Percentiles rank a stretch among this genome's conserved stretches.
Evolutionary conservation across 1,284 basidiomycete genomes (phyloP).

Genomic region (Cryptococcus jaspeensis): DNA sequence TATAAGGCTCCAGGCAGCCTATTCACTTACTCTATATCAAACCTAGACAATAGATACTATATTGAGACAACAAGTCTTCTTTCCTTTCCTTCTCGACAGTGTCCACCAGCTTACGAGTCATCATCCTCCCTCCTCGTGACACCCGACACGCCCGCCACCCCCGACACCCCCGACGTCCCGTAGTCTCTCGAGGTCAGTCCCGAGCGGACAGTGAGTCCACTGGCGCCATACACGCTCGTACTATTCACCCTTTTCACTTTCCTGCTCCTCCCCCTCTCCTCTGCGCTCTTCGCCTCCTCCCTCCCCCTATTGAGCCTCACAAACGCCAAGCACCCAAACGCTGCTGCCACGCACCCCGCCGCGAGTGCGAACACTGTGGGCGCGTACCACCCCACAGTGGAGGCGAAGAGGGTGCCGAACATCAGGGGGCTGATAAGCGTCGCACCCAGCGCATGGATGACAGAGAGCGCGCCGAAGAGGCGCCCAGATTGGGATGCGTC

Average conservation of each 20-base stretch:
- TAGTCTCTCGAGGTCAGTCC: too few relatives aligned
- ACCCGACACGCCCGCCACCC: too few relatives aligned
- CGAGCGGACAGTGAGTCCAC: too few relatives aligned
- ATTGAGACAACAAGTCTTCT: too few relatives aligned
- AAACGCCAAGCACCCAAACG: conserved; percentile 22
- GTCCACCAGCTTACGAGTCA: too few relatives aligned
- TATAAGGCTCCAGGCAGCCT: too few relatives aligned
- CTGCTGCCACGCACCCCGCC: conserved; percentile 23
- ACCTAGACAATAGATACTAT: too few relatives aligned
- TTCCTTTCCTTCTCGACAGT: too few relatives aligned
- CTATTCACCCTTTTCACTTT: conserved; percentile 31
- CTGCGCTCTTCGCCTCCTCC: conserved; percentile 5
- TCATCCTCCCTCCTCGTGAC: too few relatives aligned
- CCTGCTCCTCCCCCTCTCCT: conserved; percentile 30
- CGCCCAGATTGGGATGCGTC: conserved; percentile 41
- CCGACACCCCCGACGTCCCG: too few relatives aligned
- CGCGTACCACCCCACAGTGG: conserved; percentile 41
- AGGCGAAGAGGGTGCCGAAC: conserved; percentile 41
- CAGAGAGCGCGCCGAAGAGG: conserved; percentile 48
- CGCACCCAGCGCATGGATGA: conserved; percentile 41
- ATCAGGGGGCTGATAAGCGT: conserved; percentile 44
- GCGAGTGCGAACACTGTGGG: conserved; percentile 44
- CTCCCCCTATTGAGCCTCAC: conserved; percentile 24
- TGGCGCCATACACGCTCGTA: background rate
- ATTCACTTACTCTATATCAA: too few relatives aligned